These are phyloP conservation scores for Dendryphion nanum DNA, from an alignment of 2,329 filamentous ascomycete species.

Conservation along the genomic window DNA sequence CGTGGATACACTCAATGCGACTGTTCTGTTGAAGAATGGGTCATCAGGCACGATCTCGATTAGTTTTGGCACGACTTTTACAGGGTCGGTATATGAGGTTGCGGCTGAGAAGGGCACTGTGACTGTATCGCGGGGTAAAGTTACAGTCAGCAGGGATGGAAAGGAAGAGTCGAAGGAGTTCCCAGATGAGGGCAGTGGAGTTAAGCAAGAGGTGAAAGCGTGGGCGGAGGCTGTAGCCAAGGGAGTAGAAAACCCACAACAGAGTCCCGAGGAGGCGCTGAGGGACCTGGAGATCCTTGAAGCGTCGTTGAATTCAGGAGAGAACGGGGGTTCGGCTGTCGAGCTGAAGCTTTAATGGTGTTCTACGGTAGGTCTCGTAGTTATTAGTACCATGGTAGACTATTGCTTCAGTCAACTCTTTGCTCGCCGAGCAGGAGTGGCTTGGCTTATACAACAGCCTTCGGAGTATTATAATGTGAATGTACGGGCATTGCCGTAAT, in stretches of 20 bases:
- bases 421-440: too few species aligned
- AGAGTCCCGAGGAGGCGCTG: conserved; percentile 59
- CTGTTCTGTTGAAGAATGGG: conserved; percentile 55
- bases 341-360: conserved; percentile 7
- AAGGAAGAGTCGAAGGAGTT: conserved; percentile 46
- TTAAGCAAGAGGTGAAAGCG: conserved; percentile 60
- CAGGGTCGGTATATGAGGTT: conserved; percentile 56
- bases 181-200: conserved; percentile 50
- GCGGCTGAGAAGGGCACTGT: conserved; percentile 60
- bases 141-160: conserved; percentile 23
- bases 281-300: conserved; percentile 59
- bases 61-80: conserved; percentile 58
- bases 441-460: too few species aligned
- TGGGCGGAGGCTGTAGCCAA: conserved; percentile 56
- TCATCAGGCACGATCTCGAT: conserved; percentile 57
- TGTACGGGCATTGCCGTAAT: too few species aligned
- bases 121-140: conserved; percentile 45
- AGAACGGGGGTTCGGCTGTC: conserved; percentile 36
- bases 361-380: too few species aligned
- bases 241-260: conserved; percentile 51
- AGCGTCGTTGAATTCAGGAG: conserved; percentile 42
- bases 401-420: too few species aligned
- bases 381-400: too few species aligned
- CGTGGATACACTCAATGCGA: conserved; percentile 64
- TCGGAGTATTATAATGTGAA: too few species aligned